Base-by-base conservation (phyloP, 768 basidiomycete species). In the Krasilnikovozyma curviuscula region DNA sequence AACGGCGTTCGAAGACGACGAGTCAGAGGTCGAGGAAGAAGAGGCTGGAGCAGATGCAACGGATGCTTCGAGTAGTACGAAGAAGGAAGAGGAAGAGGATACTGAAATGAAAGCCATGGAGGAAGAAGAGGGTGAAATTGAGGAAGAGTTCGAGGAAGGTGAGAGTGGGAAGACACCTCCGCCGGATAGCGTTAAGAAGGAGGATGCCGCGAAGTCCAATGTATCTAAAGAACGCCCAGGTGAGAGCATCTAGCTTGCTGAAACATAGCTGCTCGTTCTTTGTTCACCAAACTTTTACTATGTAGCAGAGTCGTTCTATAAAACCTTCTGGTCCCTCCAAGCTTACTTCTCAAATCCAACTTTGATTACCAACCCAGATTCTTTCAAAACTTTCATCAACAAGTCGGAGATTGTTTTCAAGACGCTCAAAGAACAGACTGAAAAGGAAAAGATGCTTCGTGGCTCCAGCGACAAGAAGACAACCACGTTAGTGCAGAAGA, bases 381-480 rank as follows among this genome's bases (percentile, higher is more conserved):
- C 39, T 6, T 19, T 45, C 16, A 16, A 19, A 13, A 5, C 44
- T 3, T 23, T 38, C 23, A 19, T 25, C 2, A 38, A 46, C 5
- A 37, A 7, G 24, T 30, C 41, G 6, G n/a, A 14, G 34, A 12
- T 44, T 19, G 34, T 34, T 14, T 33, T 93, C 2, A 76, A 79
- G 4, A 75, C 79, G 14, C 80, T 93, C 54, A 76, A 78, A 48
- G 83, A 83, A 58, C 83, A 83, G 1, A 86, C 82, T 0, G 79
- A 78, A 35, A 83, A 83, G 59, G 86, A 91, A 57, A 76, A 81
- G 27, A 80, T 79, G 19, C 76, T 89, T 70, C 83, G 82, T 76
- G 84, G 84, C 7, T 79, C 75, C 55, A 73, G 78, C 21, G 81
- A 79, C 18, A 61, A 63, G 8, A 74, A 75, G 21, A 40, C 46